Evolutionary conservation across 371 early-diverging fungal species (phyloP).

Genomic region (Mucor sp.): DNA sequence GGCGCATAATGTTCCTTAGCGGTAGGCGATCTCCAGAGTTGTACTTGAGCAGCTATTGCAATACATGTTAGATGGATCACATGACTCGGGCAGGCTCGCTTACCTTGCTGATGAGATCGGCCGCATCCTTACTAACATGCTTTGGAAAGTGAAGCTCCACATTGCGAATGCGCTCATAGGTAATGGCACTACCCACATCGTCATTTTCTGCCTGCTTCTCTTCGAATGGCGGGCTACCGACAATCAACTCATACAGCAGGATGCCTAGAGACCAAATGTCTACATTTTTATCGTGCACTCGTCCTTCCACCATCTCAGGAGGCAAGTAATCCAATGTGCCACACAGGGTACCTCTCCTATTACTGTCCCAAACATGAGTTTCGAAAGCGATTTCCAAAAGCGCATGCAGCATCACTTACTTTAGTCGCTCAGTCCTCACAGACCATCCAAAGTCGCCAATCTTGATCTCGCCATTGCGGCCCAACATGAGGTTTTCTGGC

Average conservation of each 20-base stretch:
- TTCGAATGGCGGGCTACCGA: slow-evolving; percentile 97
- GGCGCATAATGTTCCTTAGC: slow-evolving; percentile 64
- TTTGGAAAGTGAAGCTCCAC: slow-evolving; percentile 88
- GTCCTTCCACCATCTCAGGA: slow-evolving; percentile 88
- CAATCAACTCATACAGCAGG: slow-evolving; percentile 94
- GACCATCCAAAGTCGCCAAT: slow-evolving; percentile 59
- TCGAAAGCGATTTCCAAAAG: background rate
- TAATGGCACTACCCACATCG: slow-evolving; percentile 47
- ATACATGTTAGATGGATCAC: background rate
- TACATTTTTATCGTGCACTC: slow-evolving; percentile 74
- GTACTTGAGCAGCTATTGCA: slow-evolving; percentile 68
- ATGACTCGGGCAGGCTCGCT: background rate
- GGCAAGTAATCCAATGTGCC: slow-evolving; percentile 99
- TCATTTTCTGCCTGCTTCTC: slow-evolving; percentile 37
- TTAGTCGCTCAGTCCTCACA: slow-evolving; percentile 36
- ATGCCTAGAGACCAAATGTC: slow-evolving; percentile 90
- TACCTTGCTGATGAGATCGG: slow-evolving; percentile 86
- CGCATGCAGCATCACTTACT: slow-evolving; percentile 26
- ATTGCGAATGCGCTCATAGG: slow-evolving; percentile 82
- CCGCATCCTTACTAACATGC: slow-evolving; percentile 81
- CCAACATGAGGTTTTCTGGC: slow-evolving; percentile 94
- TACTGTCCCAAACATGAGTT: slow-evolving; percentile 6
- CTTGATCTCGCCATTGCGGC: slow-evolving; percentile 51
- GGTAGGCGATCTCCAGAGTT: slow-evolving; percentile 79
- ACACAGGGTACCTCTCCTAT: slow-evolving; percentile 87